These are phyloP conservation scores for Ganoderma sinense DNA, from an alignment of 1,284 basidiomycete species.

Conservation along the genomic window DNA sequence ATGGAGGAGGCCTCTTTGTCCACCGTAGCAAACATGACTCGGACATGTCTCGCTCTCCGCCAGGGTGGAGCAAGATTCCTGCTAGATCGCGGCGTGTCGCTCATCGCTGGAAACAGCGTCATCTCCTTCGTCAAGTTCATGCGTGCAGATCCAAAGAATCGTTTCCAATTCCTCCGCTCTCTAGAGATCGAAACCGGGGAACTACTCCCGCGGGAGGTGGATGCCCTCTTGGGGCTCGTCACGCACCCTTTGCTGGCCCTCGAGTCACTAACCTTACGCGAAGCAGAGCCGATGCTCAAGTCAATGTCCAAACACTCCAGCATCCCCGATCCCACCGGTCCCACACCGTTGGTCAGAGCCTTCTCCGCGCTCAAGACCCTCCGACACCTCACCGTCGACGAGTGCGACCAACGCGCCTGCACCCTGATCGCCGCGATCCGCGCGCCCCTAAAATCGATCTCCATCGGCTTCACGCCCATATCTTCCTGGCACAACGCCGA, in stretches of 20 bases:
- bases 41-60: slow-evolving; percentile 22
- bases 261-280: slow-evolving; percentile 11
- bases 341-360: not conserved
- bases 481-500: slow-evolving; percentile 2
- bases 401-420: slow-evolving; percentile 1
- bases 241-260: slow-evolving; percentile 10
- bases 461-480: slow-evolving; percentile 8
- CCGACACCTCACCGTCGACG: slow-evolving; percentile 14
- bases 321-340: not conserved
- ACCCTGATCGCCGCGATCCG: slow-evolving; percentile 8
- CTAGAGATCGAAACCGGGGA: slow-evolving; percentile 14
- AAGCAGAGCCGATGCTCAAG: slow-evolving; percentile 18
- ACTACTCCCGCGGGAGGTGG: slow-evolving; percentile 2
- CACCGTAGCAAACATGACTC: slow-evolving; percentile 13
- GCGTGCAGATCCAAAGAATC: not conserved
- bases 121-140: slow-evolving; percentile 23
- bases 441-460: slow-evolving; percentile 11
- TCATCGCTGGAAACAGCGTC: slow-evolving; percentile 1
- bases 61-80: slow-evolving; percentile 15
- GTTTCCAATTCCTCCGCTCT: slow-evolving; percentile 13
- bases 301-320: not conserved
- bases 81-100: slow-evolving; percentile 11
- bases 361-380: slow-evolving; percentile 14
- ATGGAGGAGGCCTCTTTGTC: not conserved
- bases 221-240: slow-evolving; percentile 11